Conservation (phyloP, 768 basidiomycete species). For the Pisolithus tinctorius region DNA sequence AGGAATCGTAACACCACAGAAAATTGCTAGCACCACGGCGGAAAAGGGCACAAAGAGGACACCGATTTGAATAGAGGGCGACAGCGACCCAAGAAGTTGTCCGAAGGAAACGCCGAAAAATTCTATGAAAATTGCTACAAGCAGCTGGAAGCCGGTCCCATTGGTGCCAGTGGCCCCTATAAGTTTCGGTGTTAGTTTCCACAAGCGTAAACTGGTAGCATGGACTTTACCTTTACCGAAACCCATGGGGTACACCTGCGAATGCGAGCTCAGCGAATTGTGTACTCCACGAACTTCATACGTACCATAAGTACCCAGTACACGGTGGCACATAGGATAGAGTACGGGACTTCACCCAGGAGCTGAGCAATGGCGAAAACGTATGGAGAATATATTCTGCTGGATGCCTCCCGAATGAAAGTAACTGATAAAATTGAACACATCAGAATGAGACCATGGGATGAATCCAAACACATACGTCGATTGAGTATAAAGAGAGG, state of each 20-base stretch:
- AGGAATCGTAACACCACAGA: slow-evolving; percentile 80
- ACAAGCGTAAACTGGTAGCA: neutral
- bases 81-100: slow-evolving; percentile 67
- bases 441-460: neutral
- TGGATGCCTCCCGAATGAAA: slow-evolving; percentile 58
- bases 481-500: slow-evolving; percentile 78
- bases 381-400: slow-evolving; percentile 79
- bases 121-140: slow-evolving; percentile 67
- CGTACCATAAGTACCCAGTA: slow-evolving; percentile 74
- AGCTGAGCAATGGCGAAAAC: slow-evolving; percentile 83
- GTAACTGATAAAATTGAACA: slow-evolving; percentile 19
- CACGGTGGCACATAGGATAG: slow-evolving; percentile 56
- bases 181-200: neutral
- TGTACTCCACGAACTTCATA: neutral
- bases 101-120: slow-evolving; percentile 68
- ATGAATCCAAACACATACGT: slow-evolving; percentile 30
- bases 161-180: slow-evolving; percentile 47
- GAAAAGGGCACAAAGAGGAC: slow-evolving; percentile 79
- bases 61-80: slow-evolving; percentile 72
- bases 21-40: slow-evolving; percentile 53
- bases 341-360: slow-evolving; percentile 75
- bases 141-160: slow-evolving; percentile 66
- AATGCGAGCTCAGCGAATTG: neutral
- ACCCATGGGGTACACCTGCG: slow-evolving; percentile 53
- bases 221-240: slow-evolving; percentile 39